phyloP scores from a whole-genome alignment of 495 filamentous ascomycete genomes.

The Aspergillus coremiiformis region DNA sequence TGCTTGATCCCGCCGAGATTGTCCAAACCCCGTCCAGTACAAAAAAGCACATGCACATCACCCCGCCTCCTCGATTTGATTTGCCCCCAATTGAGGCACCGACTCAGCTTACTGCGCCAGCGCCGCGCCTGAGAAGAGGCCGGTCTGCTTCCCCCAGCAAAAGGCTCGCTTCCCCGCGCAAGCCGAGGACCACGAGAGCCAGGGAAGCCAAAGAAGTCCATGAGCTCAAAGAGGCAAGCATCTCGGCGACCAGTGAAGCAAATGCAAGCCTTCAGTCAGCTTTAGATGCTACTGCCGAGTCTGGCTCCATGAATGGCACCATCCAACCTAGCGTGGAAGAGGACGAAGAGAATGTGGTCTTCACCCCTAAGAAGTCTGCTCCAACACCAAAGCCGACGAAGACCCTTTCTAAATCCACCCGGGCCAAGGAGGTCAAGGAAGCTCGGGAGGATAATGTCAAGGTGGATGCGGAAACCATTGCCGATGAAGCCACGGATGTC shows the following conservation, averaged over 20 bases:
- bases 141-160: conserved; percentile 56
- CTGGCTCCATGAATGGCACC: conserved; percentile 20
- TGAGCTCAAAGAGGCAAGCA: not conserved
- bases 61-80: conserved; percentile 62
- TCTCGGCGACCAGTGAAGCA: conserved; percentile 34
- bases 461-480: conserved; percentile 38
- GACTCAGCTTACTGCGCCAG: conserved; percentile 29
- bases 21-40: conserved; percentile 49
- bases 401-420: conserved; percentile 22
- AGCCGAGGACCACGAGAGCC: conserved; percentile 57
- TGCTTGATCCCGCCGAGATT: conserved; percentile 71
- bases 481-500: conserved; percentile 45
- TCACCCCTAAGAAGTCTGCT: conserved; percentile 26
- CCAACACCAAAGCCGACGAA: conserved; percentile 27
- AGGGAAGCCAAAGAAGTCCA: conserved; percentile 42
- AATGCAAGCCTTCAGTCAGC: conserved; percentile 45
- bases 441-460: conserved; percentile 46
- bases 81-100: conserved; percentile 38
- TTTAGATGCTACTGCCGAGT: conserved; percentile 32
- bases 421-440: conserved; percentile 21
- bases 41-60: conserved; percentile 65
- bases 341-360: conserved; percentile 20
- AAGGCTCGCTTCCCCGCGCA: conserved; percentile 59
- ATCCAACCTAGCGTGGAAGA: conserved; percentile 23
- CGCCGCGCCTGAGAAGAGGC: conserved; percentile 38